These are phyloP conservation scores for Cicer arietinum DNA, from an alignment of 306 rosid species.

Conservation along the genomic window DNA sequence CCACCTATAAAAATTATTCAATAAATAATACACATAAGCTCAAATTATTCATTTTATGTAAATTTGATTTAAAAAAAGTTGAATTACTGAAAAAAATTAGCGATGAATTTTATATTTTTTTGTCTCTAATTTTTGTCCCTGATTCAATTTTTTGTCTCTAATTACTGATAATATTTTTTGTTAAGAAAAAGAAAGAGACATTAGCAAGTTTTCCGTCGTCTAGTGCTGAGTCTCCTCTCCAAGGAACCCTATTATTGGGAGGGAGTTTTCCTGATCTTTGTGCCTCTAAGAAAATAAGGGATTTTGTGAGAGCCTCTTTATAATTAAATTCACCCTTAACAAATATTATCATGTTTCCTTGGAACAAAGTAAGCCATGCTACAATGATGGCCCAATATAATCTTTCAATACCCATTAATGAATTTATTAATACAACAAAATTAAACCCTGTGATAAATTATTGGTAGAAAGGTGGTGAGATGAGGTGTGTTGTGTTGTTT, in stretches of 20 bases:
- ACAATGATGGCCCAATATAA: conserved; percentile 51
- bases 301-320: conserved; percentile 84
- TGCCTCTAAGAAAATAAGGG: conserved; percentile 85
- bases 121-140: not conserved
- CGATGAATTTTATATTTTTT: not conserved
- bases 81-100: not conserved
- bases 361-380: conserved; percentile 61
- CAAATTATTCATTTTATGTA: not conserved
- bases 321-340: conserved; percentile 61
- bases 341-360: conserved; percentile 43
- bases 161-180: not conserved
- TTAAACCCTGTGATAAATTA: not conserved
- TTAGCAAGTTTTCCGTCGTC: conserved; percentile 73
- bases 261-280: conserved; percentile 99
- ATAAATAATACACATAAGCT: not conserved
- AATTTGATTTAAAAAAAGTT: not conserved
- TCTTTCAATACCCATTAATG: conserved; percentile 47
- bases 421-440: not conserved
- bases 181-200: conserved; percentile 22
- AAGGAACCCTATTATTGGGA: conserved; percentile 59
- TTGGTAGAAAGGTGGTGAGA: not conserved
- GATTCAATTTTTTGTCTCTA: not conserved
- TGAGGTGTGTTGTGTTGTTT: not conserved
- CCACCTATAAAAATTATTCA: conserved; percentile 52
- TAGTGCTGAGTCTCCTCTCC: conserved; percentile 94